A percentile compares a stretch with the other conserved stretches of the same genome.
phyloP scores from a whole-genome alignment of 2,329 filamentous ascomycete species.

The Fusarium ramigenum region DNA sequence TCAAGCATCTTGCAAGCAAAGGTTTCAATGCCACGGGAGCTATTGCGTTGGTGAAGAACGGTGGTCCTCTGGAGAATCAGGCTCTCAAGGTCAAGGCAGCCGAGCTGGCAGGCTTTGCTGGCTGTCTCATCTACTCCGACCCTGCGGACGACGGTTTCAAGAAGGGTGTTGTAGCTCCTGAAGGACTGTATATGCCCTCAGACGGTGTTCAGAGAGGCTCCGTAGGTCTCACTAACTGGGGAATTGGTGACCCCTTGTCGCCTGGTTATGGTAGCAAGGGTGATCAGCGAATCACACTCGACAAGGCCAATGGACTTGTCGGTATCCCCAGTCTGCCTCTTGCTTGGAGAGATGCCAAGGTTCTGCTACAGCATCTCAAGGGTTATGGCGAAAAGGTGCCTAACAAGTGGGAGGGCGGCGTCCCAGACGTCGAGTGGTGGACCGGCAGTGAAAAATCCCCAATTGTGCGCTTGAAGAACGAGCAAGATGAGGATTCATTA shows the following conservation, averaged over 20 bases:
- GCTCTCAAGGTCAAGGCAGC: constrained; percentile 90
- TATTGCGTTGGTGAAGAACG: constrained; percentile 85
- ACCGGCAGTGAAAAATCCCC: constrained; percentile 81
- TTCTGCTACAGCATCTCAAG: constrained; percentile 77
- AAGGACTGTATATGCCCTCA: constrained; percentile 81
- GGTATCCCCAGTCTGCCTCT: constrained; percentile 91
- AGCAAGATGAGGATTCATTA: constrained; percentile 83
- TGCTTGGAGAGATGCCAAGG: constrained; percentile 87
- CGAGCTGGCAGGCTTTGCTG: constrained; percentile 83
- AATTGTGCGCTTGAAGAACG: constrained; percentile 81
- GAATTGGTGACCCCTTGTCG: constrained; percentile 90
- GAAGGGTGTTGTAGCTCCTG: constrained; percentile 76
- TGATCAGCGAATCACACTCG: constrained; percentile 71
- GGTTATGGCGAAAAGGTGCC: constrained; percentile 77
- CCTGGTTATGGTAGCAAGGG: constrained; percentile 83
- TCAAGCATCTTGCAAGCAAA: constrained; percentile 73
- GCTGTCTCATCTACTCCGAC: constrained; percentile 93
- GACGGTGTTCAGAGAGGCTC: constrained; percentile 85
- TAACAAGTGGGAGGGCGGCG: constrained; percentile 77
- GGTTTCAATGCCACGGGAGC: constrained; percentile 80
- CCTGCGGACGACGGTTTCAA: constrained; percentile 84
- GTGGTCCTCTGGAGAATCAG: constrained; percentile 76
- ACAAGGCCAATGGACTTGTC: constrained; percentile 76
- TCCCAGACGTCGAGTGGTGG: constrained; percentile 86
- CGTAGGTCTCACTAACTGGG: constrained; percentile 82